Evolutionary conservation across 805 yeast species (phyloP).

Genomic region (Ogataea zsoltii): DNA sequence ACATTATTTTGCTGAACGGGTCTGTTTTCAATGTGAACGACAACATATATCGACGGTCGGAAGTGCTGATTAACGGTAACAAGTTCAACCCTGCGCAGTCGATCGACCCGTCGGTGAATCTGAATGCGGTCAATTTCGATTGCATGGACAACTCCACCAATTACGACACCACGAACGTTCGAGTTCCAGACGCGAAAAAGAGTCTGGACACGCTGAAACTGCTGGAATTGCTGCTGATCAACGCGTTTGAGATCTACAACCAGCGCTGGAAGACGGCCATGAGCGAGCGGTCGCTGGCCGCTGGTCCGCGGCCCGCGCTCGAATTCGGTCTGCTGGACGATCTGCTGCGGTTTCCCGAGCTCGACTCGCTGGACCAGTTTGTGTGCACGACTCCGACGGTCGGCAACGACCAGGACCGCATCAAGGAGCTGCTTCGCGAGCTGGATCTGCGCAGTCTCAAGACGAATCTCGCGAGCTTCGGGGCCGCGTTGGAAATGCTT

Average conservation of each 20-base stretch:
- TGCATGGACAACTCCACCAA: constrained; percentile 36
- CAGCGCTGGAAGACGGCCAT: constrained; percentile 29
- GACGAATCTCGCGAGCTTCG: constrained; percentile 30
- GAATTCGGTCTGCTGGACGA: constrained; percentile 20
- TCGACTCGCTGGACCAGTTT: constrained; percentile 14
- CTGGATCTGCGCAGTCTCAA: constrained; percentile 27
- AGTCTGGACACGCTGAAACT: constrained; percentile 27
- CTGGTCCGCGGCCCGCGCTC: constrained; percentile 9
- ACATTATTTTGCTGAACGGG: constrained; percentile 40
- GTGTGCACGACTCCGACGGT: constrained; percentile 7
- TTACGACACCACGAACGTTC: constrained; percentile 34
- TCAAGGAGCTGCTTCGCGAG: constrained; percentile 21
- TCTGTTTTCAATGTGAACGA: constrained; percentile 43
- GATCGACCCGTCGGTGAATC: constrained; percentile 41
- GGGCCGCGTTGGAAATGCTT: constrained; percentile 30
- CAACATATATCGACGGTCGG: constrained; percentile 39
- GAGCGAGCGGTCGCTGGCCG: constrained; percentile 17
- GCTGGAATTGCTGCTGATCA: constrained; percentile 30
- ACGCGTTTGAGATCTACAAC: constrained; percentile 30
- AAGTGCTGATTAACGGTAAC: constrained; percentile 36
- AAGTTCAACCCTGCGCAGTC: constrained; percentile 45
- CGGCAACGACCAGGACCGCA: constrained; percentile 21
- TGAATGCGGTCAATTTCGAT: constrained; percentile 36
- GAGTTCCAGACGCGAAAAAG: constrained; percentile 30
- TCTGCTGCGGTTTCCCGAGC: constrained; percentile 20